Conservation (phyloP, 495 filamentous ascomycete species). For the Neurospora terricola region DNA sequence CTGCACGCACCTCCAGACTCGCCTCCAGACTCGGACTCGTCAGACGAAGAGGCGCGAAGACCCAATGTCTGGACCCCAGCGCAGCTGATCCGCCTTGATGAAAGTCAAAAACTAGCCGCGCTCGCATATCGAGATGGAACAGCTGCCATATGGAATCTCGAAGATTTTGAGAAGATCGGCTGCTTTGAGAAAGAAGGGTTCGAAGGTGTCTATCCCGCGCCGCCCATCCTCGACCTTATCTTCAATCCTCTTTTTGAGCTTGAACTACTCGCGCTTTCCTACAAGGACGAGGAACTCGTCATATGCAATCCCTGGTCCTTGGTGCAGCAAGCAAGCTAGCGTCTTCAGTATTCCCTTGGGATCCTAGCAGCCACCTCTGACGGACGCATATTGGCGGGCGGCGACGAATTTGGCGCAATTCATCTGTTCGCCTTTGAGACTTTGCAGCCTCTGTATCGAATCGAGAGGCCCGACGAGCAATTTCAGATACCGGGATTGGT, state of each 20-base stretch:
- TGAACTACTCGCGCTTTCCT: conserved; percentile 4
- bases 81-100: no score
- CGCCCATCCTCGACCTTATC: conserved; percentile 6
- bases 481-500: background rate
- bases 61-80: no score
- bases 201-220: conserved; percentile 5
- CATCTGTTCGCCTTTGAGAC: conserved; percentile 5
- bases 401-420: background rate
- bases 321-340: background rate
- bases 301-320: conserved; percentile 2
- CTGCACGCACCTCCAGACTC: no score
- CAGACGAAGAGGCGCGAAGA: background rate
- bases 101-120: no score
- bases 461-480: background rate
- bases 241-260: conserved; percentile 4
- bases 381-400: background rate
- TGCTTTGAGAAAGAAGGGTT: conserved; percentile 14
- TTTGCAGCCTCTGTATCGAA: background rate
- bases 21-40: conserved; percentile 11
- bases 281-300: conserved; percentile 5
- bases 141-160: no score
- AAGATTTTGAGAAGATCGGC: conserved; percentile 1
- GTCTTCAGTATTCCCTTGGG: background rate
- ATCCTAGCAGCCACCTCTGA: conserved; percentile 1
- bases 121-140: no score